These are phyloP conservation scores for Aspergillus carlsbadensis DNA, from an alignment of 495 filamentous ascomycete species.

Conservation along the genomic window DNA sequence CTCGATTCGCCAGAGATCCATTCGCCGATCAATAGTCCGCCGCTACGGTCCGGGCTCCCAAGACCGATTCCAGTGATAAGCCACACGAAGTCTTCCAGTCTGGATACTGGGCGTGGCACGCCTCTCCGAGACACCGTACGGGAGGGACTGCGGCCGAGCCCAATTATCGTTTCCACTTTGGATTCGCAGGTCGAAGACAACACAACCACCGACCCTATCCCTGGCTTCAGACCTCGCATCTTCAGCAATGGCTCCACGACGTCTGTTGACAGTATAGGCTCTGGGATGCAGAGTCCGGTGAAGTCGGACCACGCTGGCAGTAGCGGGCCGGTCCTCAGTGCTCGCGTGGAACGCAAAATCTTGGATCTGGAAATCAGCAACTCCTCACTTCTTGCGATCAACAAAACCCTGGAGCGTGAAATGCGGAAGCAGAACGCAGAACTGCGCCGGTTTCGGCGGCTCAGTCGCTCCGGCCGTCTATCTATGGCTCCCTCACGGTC, in stretches of 20 bases:
- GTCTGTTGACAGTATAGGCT: conserved; percentile 29
- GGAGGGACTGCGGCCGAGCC: conserved; percentile 36
- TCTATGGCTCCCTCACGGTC: conserved; percentile 54
- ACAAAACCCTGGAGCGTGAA: conserved; percentile 85
- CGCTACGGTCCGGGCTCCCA: conserved; percentile 21
- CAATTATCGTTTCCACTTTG: conserved; percentile 30
- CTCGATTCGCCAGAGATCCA: conserved; percentile 19
- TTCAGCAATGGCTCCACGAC: conserved; percentile 41
- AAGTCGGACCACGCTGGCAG: conserved; percentile 43
- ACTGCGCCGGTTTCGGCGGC: conserved; percentile 75
- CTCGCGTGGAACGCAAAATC: conserved; percentile 89
- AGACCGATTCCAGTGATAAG: conserved; percentile 19
- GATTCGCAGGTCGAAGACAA: conserved; percentile 22
- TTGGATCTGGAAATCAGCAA: conserved; percentile 98
- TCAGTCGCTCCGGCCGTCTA: conserved; percentile 74
- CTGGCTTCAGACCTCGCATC: conserved; percentile 37
- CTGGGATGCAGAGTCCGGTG: conserved; percentile 43
- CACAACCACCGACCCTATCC: conserved; percentile 29
- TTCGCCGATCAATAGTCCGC: conserved; percentile 22
- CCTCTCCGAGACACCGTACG: conserved; percentile 1
- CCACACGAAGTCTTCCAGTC: conserved; percentile 42
- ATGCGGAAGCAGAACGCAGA: conserved; percentile 89
- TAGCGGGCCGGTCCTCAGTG: conserved; percentile 74
- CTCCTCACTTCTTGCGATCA: conserved; percentile 94
- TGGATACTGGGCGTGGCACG: conserved; percentile 31